phyloP scores from a whole-genome alignment of 2,329 filamentous ascomycete species.

The Metarhizium guizhouense region DNA sequence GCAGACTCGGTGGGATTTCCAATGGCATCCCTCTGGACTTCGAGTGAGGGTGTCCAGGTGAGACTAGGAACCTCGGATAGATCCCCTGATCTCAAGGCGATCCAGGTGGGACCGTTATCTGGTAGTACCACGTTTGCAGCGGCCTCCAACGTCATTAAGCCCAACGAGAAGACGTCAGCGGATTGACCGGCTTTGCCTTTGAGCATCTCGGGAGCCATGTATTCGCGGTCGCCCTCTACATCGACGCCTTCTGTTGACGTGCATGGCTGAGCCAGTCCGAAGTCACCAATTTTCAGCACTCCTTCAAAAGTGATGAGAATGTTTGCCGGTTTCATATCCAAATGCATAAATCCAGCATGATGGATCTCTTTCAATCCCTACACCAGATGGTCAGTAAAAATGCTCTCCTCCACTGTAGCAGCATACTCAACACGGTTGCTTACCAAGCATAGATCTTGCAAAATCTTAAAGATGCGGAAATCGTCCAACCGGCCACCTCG shows the following conservation, averaged over 20 bases:
- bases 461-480: constrained; percentile 97
- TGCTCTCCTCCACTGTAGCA: background rate
- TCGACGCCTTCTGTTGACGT: constrained; percentile 70
- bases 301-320: constrained; percentile 76
- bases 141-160: constrained; percentile 89
- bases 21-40: constrained; percentile 64
- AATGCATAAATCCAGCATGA: constrained; percentile 73
- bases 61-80: constrained; percentile 82
- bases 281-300: constrained; percentile 76
- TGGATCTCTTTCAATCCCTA: constrained; percentile 89
- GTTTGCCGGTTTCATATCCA: constrained; percentile 80
- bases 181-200: constrained; percentile 81
- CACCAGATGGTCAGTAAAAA: constrained; percentile 7
- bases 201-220: constrained; percentile 90
- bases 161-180: constrained; percentile 87
- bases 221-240: constrained; percentile 90
- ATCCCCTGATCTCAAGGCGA: constrained; percentile 80
- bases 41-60: constrained; percentile 67
- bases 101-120: constrained; percentile 87
- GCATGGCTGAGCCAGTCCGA: constrained; percentile 73
- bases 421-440: constrained; percentile 23
- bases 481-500: constrained; percentile 83
- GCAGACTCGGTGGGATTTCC: constrained; percentile 29
- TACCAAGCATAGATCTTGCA: constrained; percentile 78
- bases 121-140: constrained; percentile 90